Conservation (phyloP, 2,329 filamentous ascomycete genomes). For the Volutella citrinella region DNA sequence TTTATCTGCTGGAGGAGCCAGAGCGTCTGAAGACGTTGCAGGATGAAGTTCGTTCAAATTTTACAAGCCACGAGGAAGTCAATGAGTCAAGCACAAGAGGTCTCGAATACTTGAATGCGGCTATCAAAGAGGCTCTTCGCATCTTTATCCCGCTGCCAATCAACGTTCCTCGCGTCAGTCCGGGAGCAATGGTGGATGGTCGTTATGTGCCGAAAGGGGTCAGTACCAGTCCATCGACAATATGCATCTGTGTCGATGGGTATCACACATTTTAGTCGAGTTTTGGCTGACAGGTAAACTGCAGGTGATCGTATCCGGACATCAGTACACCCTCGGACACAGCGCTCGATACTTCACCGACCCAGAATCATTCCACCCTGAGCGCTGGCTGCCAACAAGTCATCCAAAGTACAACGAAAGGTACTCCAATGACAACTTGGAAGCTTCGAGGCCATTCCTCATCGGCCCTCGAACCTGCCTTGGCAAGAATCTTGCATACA, state of each 20-base stretch:
- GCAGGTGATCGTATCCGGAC: constrained; percentile 3
- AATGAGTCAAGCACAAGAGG: constrained; percentile 1
- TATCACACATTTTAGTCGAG: too few relatives aligned
- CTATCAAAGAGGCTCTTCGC: constrained; percentile 4
- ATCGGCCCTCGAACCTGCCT: constrained; percentile 1
- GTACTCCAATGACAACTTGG: constrained; percentile 1
- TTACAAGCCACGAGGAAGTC: constrained; percentile 4
- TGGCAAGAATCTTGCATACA: constrained; percentile 6
- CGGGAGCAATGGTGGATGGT: constrained; percentile 5
- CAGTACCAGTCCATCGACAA: too few relatives aligned
- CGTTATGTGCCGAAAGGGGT: constrained; percentile 6
- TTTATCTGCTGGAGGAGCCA: neutral
- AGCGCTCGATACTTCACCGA: constrained; percentile 2
- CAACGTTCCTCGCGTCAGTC: neutral
- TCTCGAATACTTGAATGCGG: constrained; percentile 1
- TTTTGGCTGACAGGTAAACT: too few relatives aligned
- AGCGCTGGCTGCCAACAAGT: constrained; percentile 2
- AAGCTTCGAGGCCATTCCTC: constrained; percentile 4
- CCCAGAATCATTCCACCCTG: constrained; percentile 3
- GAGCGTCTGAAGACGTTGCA: neutral
- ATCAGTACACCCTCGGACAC: constrained; percentile 2
- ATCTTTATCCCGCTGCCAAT: constrained; percentile 4
- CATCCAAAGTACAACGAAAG: constrained; percentile 1
- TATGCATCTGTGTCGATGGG: too few relatives aligned
- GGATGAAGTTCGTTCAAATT: constrained; percentile 2